Percentiles rank a stretch among this genome's conserved stretches.
phyloP scores from a whole-genome alignment of 2,329 filamentous ascomycete species.

The Leptographium radiaticola region DNA sequence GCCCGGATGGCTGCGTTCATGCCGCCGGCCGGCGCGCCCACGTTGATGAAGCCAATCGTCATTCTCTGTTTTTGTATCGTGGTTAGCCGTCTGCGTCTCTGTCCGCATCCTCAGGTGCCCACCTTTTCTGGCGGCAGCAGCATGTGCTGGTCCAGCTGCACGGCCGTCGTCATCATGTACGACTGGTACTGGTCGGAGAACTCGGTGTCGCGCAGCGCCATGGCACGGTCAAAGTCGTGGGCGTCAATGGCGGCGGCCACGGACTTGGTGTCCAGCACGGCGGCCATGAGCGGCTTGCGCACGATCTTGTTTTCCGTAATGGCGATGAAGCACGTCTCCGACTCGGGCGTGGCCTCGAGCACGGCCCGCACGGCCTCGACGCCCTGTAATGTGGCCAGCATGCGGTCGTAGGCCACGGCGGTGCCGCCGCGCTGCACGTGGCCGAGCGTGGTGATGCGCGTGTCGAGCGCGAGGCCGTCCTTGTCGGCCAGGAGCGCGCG shows the following conservation, averaged over 20 bases:
- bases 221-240: slow-evolving; percentile 78
- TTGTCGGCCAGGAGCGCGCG: slow-evolving; percentile 76
- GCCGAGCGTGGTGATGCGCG: slow-evolving; percentile 84
- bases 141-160: slow-evolving; percentile 54
- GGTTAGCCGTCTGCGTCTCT: neutral
- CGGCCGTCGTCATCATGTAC: slow-evolving; percentile 82
- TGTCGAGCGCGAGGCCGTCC: slow-evolving; percentile 67
- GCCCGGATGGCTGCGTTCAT: slow-evolving; percentile 96
- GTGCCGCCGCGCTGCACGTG: slow-evolving; percentile 95
- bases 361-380: slow-evolving; percentile 90
- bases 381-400: slow-evolving; percentile 84
- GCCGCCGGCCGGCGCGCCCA: slow-evolving; percentile 89
- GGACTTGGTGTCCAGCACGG: slow-evolving; percentile 73
- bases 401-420: slow-evolving; percentile 87
- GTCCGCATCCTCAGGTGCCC: slow-evolving; percentile 10
- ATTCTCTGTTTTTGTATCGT: slow-evolving; percentile 53
- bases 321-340: slow-evolving; percentile 86
- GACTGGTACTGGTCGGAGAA: slow-evolving; percentile 87
- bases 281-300: slow-evolving; percentile 76
- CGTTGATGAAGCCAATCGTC: slow-evolving; percentile 91
- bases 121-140: slow-evolving; percentile 60
- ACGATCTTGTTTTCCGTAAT: slow-evolving; percentile 98
- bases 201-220: slow-evolving; percentile 80
- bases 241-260: slow-evolving; percentile 70
- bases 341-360: slow-evolving; percentile 76